Conservation (phyloP, 331 rosid species). For the Quercus phellos region DNA sequence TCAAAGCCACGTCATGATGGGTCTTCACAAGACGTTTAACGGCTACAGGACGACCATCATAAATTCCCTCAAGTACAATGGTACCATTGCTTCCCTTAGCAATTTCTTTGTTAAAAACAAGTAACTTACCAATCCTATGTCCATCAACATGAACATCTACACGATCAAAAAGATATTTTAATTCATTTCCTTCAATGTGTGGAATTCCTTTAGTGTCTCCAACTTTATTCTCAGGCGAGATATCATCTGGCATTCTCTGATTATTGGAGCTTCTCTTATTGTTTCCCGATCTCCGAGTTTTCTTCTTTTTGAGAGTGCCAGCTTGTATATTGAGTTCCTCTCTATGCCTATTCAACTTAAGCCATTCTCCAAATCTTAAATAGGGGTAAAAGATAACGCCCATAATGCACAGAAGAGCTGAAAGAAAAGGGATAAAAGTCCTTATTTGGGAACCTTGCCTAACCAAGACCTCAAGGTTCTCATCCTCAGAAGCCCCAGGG, state of each 20-base stretch:
- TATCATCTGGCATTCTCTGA: conserved; percentile 3
- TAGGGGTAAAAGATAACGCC: conserved; percentile 1
- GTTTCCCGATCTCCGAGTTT: conserved; percentile 19
- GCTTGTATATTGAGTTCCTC: conserved; percentile 21
- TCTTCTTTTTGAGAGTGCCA: conserved; percentile 29
- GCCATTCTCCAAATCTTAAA: conserved; percentile 1
- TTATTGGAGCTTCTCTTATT: conserved; percentile 12
- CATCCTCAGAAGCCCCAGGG: background rate
- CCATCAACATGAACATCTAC: conserved; percentile 17
- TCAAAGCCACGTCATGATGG: conserved; percentile 37
- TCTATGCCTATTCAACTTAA: background rate
- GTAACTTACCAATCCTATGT: conserved; percentile 32
- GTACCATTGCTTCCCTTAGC: conserved; percentile 46
- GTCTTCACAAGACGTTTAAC: conserved; percentile 44
- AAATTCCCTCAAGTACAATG: conserved; percentile 33
- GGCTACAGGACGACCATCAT: conserved; percentile 39
- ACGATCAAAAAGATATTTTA: background rate
- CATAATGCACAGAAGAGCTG: conserved; percentile 6
- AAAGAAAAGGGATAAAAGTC: conserved; percentile 1
- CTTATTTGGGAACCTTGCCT: background rate
- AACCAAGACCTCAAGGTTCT: no score
- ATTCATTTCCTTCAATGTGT: conserved; percentile 11
- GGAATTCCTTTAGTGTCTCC: background rate
- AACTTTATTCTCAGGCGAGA: background rate
- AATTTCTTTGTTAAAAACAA: conserved; percentile 30